A percentile compares a stretch with the other conserved stretches of the same genome.
Evolutionary conservation across 2,329 filamentous ascomycete genomes (phyloP).

Genomic region (Mycosphaerelloides madeirae): DNA sequence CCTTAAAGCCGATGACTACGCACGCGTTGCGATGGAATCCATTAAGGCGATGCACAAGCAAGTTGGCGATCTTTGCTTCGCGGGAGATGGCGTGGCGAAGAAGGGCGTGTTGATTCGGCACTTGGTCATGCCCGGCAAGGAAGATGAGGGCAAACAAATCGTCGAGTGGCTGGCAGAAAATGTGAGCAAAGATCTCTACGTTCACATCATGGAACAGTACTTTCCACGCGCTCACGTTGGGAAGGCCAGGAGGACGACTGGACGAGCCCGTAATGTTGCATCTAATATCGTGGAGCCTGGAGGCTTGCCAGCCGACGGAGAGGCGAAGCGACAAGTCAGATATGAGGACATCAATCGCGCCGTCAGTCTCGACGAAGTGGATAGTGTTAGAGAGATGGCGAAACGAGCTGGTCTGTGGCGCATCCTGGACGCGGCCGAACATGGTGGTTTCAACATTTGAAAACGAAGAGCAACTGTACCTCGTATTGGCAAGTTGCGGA

Average conservation of each 20-base stretch:
- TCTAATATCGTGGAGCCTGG: conserved; percentile 28
- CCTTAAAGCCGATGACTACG: conserved; percentile 74
- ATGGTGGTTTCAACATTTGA: conserved; percentile 52
- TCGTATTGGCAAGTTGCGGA: too few species aligned
- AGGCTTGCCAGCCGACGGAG: conserved; percentile 22
- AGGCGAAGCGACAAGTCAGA: conserved; percentile 47
- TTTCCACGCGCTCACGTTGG: conserved; percentile 76
- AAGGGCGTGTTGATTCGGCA: conserved; percentile 71
- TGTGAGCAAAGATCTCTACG: conserved; percentile 69
- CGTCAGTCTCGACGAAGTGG: conserved; percentile 61
- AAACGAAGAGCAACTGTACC: too few species aligned
- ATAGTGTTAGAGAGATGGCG: conserved; percentile 62
- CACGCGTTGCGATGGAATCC: conserved; percentile 66
- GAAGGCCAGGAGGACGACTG: conserved; percentile 50
- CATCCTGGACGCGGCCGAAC: conserved; percentile 62
- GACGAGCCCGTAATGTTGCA: conserved; percentile 25
- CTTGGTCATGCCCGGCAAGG: conserved; percentile 78
- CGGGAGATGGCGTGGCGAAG: conserved; percentile 73
- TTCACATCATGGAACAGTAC: conserved; percentile 89
- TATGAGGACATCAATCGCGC: conserved; percentile 77
- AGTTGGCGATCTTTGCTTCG: conserved; percentile 79
- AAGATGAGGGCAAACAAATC: conserved; percentile 67
- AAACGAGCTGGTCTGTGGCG: conserved; percentile 70
- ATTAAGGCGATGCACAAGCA: conserved; percentile 75
- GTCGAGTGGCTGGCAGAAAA: conserved; percentile 71